phyloP scores from a whole-genome alignment of 2,329 filamentous ascomycete species.

The Penicillium sp. region DNA sequence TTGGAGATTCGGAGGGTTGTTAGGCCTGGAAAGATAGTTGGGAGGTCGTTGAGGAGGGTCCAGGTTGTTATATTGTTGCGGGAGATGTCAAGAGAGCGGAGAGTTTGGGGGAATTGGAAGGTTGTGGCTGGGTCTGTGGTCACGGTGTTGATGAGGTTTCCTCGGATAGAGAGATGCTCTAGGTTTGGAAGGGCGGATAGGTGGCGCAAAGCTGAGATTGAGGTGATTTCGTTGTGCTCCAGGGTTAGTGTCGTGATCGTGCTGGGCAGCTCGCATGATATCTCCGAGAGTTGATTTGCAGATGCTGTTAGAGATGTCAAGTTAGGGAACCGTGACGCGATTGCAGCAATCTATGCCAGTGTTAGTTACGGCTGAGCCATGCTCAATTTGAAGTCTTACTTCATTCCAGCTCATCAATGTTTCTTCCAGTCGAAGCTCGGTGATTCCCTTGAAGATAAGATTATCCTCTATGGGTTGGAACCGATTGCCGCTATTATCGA shows the following conservation, averaged over 20 bases:
- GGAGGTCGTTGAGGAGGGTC: slow-evolving; percentile 71
- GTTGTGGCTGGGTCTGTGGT: slow-evolving; percentile 31
- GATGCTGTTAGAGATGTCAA: slow-evolving; percentile 37
- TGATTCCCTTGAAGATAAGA: slow-evolving; percentile 53
- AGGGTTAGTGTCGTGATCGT: slow-evolving; percentile 50
- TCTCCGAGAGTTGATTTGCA: slow-evolving; percentile 38
- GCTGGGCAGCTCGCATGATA: slow-evolving; percentile 30
- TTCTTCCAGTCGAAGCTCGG: slow-evolving; percentile 66
- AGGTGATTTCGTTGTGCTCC: slow-evolving; percentile 49
- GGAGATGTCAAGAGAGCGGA: slow-evolving; percentile 72
- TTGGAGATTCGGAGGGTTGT: slow-evolving; percentile 75
- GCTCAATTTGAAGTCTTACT: slow-evolving; percentile 44
- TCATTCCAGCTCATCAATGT: slow-evolving; percentile 68
- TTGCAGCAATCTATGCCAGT: slow-evolving; percentile 33
- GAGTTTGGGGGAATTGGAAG: slow-evolving; percentile 54
- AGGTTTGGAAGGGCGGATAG: slow-evolving; percentile 56
- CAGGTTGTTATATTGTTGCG: slow-evolving; percentile 71
- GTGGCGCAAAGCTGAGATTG: slow-evolving; percentile 43
- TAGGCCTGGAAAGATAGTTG: slow-evolving; percentile 70
- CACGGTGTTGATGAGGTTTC: slow-evolving; percentile 65
- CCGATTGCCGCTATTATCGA: slow-evolving; percentile 68
- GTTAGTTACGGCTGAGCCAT: slow-evolving; percentile 10
- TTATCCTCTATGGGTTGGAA: slow-evolving; percentile 46
- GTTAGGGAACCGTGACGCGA: slow-evolving; percentile 37
- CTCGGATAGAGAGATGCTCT: slow-evolving; percentile 64